phyloP scores from a whole-genome alignment of 345 rosid genomes.

The Euphorbia pulcherrima region DNA sequence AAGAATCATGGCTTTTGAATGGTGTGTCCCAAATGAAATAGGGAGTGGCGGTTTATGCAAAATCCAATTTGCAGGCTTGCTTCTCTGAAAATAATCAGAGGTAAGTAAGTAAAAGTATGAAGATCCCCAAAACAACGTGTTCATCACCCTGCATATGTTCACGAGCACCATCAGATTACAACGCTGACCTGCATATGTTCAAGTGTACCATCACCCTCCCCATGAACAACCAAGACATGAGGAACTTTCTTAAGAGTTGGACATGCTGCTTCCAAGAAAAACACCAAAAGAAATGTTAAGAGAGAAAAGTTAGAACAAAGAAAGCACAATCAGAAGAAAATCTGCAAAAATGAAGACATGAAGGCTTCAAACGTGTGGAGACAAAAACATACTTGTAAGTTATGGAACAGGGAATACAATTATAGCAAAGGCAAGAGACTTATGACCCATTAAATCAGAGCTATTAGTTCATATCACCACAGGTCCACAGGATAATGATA shows the following conservation, averaged over 20 bases:
- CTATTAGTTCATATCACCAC: not conserved
- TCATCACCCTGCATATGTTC: too few relatives aligned
- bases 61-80: conserved; percentile 76
- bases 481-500: not conserved
- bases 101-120: conserved; percentile 14
- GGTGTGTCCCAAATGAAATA: conserved; percentile 88
- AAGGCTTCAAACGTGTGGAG: not conserved
- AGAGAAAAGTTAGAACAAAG: not conserved
- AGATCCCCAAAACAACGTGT: not conserved
- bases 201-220: conserved; percentile 74
- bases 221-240: conserved; percentile 78
- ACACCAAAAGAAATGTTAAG: not conserved
- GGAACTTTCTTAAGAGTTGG: conserved; percentile 65
- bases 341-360: not conserved
- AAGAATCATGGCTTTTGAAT: conserved; percentile 88
- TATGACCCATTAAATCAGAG: not conserved
- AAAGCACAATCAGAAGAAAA: not conserved
- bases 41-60: conserved; percentile 87
- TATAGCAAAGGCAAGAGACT: not conserved
- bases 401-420: not conserved
- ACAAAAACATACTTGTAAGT: not conserved
- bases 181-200: conserved; percentile 71
- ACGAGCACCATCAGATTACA: not conserved
- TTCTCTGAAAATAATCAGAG: conserved; percentile 45
- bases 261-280: conserved; percentile 50